Evolutionary conservation across 1,284 basidiomycete genomes (phyloP), one percentile per base, ranked within the genome.

Genomic region (Puccinia hordei): DNA sequence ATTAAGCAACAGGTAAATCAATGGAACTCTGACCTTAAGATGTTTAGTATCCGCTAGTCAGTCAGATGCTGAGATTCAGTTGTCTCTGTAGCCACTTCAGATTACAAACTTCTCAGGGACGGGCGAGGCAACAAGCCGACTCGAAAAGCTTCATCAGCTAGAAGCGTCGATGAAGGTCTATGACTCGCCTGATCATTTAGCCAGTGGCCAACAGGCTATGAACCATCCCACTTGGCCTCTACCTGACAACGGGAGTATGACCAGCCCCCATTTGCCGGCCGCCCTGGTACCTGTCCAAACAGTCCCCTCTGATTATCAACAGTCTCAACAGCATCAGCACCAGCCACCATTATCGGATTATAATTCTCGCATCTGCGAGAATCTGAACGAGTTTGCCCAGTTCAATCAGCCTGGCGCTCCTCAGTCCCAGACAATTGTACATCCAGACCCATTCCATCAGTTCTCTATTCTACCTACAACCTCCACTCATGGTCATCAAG

Each of bases 1-100:
- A 55, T 61, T 44, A 66, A 79, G 35, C 76, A 71, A 71, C 76
- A 79, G 38, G 76, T 57, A 57, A 69, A 38, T 69, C 46, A 27
- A 0, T 17, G 22, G 2, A 33, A 30, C 46, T 53, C 46, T 12
- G 12, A 24, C 15, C 33, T 44, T 49, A 6, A 12, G 12, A 4
- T 6, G 27, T 57, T 46, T 38, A 24, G 5, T 33, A 8, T 15
- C 30, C 19, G 22, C 15, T 19, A 22, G 41, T 69, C 66, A 1
- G 44, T 10, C 27, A 46, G 2, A 49, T 33, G 33, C 13, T 51
- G 68, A 71, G 13, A 53, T n/a, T 17, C 2, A 19, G 30, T 30
- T 53, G 17, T 24, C 13, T 35, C 17, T 46, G 13, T 30, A 71
- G 68, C 68, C 46, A 8, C 38, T 6, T 44, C 38, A 66, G 38